Base-by-base conservation (phyloP, 768 basidiomycete genomes). In the Pisolithus marmoratus region DNA sequence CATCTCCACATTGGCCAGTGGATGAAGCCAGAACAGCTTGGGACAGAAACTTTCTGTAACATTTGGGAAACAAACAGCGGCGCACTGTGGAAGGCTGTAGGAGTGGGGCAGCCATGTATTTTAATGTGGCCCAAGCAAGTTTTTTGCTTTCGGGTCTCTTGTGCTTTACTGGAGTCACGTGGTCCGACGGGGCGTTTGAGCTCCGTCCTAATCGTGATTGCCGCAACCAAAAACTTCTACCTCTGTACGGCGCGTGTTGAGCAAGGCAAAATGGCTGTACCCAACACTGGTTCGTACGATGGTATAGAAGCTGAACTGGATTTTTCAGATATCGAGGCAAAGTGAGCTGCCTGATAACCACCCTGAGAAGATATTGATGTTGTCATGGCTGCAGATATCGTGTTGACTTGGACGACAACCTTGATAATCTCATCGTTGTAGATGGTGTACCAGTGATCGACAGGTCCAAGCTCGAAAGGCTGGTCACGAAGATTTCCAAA, bases 391-490 rank as follows among this genome's bases (percentile, higher is more conserved):
- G 8, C 66, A 96, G 94, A 75, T 95, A 93, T 72, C 78, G 84
- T 58, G 85, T 94, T 60, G 75, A 90, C 52, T 82, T 84, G 57
- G 88, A 91, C 60, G 85, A 92, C 58, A 80, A 89, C 38, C 81
- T 97, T 62, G 96, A 98, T 74, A 90, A 89, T 64, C 82, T 91
- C 51, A 70, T 99, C 49, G 87, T 98, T 48, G 83, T 98, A 53
- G 96, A 98, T 68, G 92, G 93, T 46, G 78, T 94, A 20, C 96
- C 94, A 9, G 67, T 91, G 54, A 90, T 97, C 66, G 93, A 96
- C 64, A 84, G 82, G 60, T 80, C 82, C 48, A 94, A 93, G 70
- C 77, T 84, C 36, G 89, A 91, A 45, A 89, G 80, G 70, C 80
- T 99, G 17, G 63, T 96, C 19, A 71, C 83, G 34, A 90, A 88